A percentile compares a stretch with the other conserved stretches of the same genome.
These are phyloP conservation scores for Alloteropsis semialata DNA, from an alignment of 176 grass and related monocot genomes.

Conservation along the genomic window DNA sequence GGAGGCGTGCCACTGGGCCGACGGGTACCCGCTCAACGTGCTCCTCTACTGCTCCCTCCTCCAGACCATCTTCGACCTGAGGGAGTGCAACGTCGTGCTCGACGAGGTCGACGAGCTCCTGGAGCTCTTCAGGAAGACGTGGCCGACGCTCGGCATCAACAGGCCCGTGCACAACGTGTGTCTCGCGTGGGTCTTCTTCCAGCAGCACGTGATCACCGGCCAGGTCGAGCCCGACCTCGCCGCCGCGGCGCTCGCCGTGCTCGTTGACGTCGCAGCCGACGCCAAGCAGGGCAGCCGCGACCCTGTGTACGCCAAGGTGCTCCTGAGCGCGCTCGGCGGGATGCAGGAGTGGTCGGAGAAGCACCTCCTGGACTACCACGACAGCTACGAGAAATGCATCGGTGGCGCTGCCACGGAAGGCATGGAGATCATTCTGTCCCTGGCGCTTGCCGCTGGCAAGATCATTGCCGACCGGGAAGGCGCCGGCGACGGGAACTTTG, in stretches of 20 bases:
- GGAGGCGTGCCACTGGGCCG: slow-evolving; percentile 69
- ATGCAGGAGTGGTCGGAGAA: slow-evolving; percentile 96
- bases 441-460: slow-evolving; percentile 53
- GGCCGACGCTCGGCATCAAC: slow-evolving; percentile 62
- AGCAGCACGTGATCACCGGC: slow-evolving; percentile 74
- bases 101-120: slow-evolving; percentile 94
- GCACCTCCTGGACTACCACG: slow-evolving; percentile 74
- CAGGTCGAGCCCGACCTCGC: slow-evolving; percentile 80
- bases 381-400: slow-evolving; percentile 50
- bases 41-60: slow-evolving; percentile 79
- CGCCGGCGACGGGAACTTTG: slow-evolving; percentile 3
- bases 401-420: slow-evolving; percentile 9
- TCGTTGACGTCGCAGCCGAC: slow-evolving; percentile 69
- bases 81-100: slow-evolving; percentile 65
- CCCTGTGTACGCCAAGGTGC: slow-evolving; percentile 52
- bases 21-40: slow-evolving; percentile 80
- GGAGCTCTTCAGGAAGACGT: slow-evolving; percentile 94
- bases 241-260: slow-evolving; percentile 53
- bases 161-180: slow-evolving; percentile 67
- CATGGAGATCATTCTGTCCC: slow-evolving; percentile 68
- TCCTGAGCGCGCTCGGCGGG: slow-evolving; percentile 44
- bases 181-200: slow-evolving; percentile 76
- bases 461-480: slow-evolving; percentile 50
- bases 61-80: slow-evolving; percentile 58
- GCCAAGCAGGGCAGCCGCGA: slow-evolving; percentile 50